Evolutionary conservation across 1,284 basidiomycete species (phyloP).

Genomic region (Malassezia japonica): DNA sequence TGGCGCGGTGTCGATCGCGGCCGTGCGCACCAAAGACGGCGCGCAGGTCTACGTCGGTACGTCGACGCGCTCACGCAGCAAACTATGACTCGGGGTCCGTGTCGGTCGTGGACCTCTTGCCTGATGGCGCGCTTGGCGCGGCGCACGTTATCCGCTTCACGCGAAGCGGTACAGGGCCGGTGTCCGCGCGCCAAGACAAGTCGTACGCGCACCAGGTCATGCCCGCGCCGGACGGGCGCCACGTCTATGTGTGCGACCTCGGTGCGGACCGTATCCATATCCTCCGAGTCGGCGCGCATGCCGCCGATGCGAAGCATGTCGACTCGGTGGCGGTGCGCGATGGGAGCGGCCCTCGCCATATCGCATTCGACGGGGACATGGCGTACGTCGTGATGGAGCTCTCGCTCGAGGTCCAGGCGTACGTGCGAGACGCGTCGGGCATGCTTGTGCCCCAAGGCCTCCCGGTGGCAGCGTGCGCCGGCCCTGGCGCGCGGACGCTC

Average conservation of each 20-base stretch:
- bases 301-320: background rate
- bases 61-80: background rate
- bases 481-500: conserved; percentile 13
- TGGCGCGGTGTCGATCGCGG: background rate
- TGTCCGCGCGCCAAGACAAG: conserved; percentile 16
- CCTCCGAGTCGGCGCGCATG: background rate
- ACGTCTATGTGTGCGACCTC: conserved; percentile 21
- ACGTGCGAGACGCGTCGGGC: background rate
- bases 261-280: conserved; percentile 21
- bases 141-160: conserved; percentile 10
- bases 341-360: background rate
- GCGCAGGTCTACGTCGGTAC: background rate
- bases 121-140: background rate
- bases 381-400: conserved; percentile 2
- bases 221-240: conserved; percentile 10
- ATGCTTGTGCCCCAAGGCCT: background rate
- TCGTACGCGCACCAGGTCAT: conserved; percentile 22
- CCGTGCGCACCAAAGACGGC: background rate
- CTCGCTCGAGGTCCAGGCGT: conserved; percentile 2
- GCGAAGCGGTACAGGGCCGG: conserved; percentile 16
- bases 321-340: background rate
- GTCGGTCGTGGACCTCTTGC: conserved; percentile 1
- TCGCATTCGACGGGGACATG: background rate
- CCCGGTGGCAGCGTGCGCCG: too few relatives aligned
- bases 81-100: conserved; percentile 17